These are phyloP conservation scores for Suhomyces tanzawaensis DNA, from an alignment of 805 yeast genomes.

Conservation along the genomic window DNA sequence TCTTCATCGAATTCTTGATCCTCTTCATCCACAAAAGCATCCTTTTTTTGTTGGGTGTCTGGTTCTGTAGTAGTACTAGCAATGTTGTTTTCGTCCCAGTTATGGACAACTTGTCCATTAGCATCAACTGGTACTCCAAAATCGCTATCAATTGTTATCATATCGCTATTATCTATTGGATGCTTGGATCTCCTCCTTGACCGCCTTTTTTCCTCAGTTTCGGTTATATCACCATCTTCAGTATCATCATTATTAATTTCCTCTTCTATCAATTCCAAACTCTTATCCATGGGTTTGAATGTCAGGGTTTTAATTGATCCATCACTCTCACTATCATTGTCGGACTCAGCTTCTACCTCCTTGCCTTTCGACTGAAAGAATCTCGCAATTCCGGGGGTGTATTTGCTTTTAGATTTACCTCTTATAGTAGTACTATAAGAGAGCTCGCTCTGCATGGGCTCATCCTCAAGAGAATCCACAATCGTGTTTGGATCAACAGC, in stretches of 20 bases:
- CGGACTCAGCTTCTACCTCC: neutral
- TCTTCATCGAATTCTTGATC: constrained; percentile 7
- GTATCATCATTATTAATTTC: constrained; percentile 13
- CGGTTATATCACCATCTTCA: constrained; percentile 15
- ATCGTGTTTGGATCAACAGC: too few relatives aligned
- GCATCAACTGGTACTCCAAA: constrained; percentile 28
- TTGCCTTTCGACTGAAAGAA: constrained; percentile 7
- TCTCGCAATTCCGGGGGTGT: constrained; percentile 6
- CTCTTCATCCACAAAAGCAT: constrained; percentile 7
- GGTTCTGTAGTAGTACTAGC: neutral
- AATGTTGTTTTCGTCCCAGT: constrained; percentile 10
- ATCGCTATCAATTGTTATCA: constrained; percentile 28
- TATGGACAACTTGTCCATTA: constrained; percentile 18
- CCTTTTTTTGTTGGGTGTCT: constrained; percentile 10
- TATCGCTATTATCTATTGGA: constrained; percentile 16
- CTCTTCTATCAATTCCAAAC: constrained; percentile 19
- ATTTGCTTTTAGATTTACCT: constrained; percentile 6
- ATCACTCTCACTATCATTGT: constrained; percentile 14
- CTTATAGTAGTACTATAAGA: neutral
- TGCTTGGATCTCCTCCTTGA: neutral
- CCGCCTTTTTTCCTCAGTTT: constrained; percentile 9
- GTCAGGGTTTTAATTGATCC: constrained; percentile 12
- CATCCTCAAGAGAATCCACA: neutral
- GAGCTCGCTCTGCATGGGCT: neutral
- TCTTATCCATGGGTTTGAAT: constrained; percentile 6